Conservation (phyloP, 257 asterid species). For the Apocynum venetum region DNA sequence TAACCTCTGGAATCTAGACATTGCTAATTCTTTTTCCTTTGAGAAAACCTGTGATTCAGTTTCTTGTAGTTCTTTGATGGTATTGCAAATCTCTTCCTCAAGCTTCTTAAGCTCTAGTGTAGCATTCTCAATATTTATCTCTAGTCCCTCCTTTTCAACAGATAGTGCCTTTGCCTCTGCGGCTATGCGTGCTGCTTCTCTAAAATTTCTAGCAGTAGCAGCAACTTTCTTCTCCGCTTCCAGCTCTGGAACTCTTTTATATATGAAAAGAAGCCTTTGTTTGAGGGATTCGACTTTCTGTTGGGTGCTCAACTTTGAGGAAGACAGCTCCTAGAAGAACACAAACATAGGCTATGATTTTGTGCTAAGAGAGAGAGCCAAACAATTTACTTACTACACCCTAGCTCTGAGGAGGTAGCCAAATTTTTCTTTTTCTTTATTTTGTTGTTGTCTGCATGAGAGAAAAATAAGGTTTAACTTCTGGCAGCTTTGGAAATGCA, state of each 20-base stretch:
- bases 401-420: background rate
- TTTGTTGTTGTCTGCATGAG: no score
- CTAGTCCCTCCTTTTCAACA: constrained; percentile 35
- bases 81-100: constrained; percentile 33
- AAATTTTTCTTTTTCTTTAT: no score
- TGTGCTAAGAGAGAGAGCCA: background rate
- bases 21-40: constrained; percentile 35
- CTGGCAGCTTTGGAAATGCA: no score
- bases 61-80: constrained; percentile 26
- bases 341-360: background rate
- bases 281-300: constrained; percentile 38
- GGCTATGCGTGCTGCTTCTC: constrained; percentile 48
- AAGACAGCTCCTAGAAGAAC: constrained; percentile 35
- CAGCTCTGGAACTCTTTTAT: constrained; percentile 45
- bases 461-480: no score
- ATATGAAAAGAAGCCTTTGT: constrained; percentile 43
- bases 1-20: constrained; percentile 38
- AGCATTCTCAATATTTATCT: constrained; percentile 24
- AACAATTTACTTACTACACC: background rate
- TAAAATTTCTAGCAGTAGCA: constrained; percentile 44
- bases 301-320: constrained; percentile 36
- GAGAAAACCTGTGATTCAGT: constrained; percentile 32
- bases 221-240: constrained; percentile 53
- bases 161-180: constrained; percentile 36
- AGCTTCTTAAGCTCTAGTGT: constrained; percentile 26